Percentiles rank a stretch among this genome's conserved stretches.
Conservation (phyloP, 202 grass and related monocot species). For the Miscanthus sacchariflorus region DNA sequence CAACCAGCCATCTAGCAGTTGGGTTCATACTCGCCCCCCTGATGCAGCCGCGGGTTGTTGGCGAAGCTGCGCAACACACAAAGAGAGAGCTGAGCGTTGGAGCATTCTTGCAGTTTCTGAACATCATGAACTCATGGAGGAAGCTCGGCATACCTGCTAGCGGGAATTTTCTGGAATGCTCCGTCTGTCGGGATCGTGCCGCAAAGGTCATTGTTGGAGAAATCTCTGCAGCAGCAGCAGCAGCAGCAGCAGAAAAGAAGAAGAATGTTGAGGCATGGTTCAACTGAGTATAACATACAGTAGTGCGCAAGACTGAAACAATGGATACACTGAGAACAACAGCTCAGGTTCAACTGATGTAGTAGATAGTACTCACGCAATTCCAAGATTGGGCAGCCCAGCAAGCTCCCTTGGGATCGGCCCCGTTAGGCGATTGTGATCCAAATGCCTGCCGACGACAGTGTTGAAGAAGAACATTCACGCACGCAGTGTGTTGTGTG, state of each 20-base stretch:
- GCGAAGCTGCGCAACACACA: conserved; percentile 58
- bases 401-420: conserved; percentile 71
- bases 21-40: conserved; percentile 51
- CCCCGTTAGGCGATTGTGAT: conserved; percentile 73
- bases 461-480: background rate
- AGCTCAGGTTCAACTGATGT: no score
- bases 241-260: background rate
- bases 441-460: conserved; percentile 47
- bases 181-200: conserved; percentile 69
- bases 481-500: background rate
- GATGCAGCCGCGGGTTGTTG: conserved; percentile 71
- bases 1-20: conserved; percentile 41
- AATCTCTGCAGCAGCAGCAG: conserved; percentile 57
- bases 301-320: background rate
- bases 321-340: background rate
- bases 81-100: background rate
- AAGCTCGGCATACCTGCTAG: conserved; percentile 52
- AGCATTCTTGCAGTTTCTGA: background rate
- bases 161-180: conserved; percentile 53
- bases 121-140: background rate
- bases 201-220: conserved; percentile 78
- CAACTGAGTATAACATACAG: background rate
- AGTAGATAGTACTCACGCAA: conserved; percentile 50
- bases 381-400: conserved; percentile 41
- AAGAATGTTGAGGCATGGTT: background rate